These are phyloP conservation scores for Astragalus membranaceus DNA, from an alignment of 306 rosid genomes.

Conservation along the genomic window DNA sequence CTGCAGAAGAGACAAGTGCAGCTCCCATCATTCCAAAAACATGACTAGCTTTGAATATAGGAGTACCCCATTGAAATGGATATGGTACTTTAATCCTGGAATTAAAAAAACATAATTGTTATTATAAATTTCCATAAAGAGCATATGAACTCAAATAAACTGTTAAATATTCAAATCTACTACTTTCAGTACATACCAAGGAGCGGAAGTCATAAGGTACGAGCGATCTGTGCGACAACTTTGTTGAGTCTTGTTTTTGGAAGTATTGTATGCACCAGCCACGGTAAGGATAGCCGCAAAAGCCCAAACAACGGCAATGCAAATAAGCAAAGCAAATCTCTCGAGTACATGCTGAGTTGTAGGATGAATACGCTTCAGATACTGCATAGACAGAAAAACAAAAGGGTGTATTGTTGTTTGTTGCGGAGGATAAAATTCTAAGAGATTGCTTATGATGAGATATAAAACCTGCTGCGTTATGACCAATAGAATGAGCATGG, in stretches of 20 bases:
- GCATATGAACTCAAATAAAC: background rate
- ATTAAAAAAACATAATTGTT: background rate
- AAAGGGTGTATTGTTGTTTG: background rate
- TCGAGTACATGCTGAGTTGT: conserved; percentile 34
- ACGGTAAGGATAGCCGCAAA: conserved; percentile 84
- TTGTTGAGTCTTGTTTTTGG: conserved; percentile 38
- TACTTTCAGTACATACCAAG: conserved; percentile 48
- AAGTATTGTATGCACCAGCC: conserved; percentile 73
- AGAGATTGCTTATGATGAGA: background rate
- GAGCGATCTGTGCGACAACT: conserved; percentile 86
- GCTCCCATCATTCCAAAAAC: conserved; percentile 98
- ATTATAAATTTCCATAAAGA: background rate
- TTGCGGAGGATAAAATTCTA: background rate
- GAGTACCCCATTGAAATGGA: conserved; percentile 97
- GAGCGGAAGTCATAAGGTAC: conserved; percentile 57
- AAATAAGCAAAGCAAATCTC: conserved; percentile 67
- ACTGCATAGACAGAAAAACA: conserved; percentile 26
- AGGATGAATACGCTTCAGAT: conserved; percentile 46
- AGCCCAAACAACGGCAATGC: conserved; percentile 65
- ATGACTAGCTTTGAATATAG: conserved; percentile 89
- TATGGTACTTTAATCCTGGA: conserved; percentile 78
- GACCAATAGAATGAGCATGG: conserved; percentile 78
- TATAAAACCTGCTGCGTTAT: conserved; percentile 65
- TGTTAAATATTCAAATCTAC: background rate
- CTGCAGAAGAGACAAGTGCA: conserved; percentile 81